These are phyloP conservation scores for Debaryomyces singareniensis DNA, from an alignment of 1,139 yeast genomes.

Conservation along the genomic window DNA sequence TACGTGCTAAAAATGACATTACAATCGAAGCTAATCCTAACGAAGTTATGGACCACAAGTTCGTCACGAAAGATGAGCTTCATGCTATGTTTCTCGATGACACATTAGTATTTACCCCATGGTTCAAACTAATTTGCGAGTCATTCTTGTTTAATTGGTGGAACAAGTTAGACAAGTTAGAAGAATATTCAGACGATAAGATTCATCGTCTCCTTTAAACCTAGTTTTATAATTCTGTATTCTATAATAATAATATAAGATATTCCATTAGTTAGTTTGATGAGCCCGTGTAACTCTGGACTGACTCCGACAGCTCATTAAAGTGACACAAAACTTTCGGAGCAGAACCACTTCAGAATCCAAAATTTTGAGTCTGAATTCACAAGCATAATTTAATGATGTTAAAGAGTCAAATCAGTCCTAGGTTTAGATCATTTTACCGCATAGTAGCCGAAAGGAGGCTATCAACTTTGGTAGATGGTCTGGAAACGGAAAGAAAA, in stretches of 20 bases:
- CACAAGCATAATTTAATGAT: no score
- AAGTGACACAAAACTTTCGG: no score
- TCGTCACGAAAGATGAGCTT: conserved; percentile 64
- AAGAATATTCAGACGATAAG: conserved; percentile 36
- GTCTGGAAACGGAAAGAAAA: conserved; percentile 3
- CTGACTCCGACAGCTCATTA: no score
- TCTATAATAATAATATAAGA: no score
- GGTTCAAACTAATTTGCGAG: conserved; percentile 96
- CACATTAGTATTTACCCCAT: conserved; percentile 75
- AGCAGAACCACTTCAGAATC: no score
- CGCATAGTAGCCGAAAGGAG: no score
- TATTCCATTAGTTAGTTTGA: no score
- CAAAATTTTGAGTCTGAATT: no score
- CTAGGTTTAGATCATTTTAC: no score
- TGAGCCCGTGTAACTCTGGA: no score
- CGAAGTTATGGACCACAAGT: conserved; percentile 78
- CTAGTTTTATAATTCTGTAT: no score
- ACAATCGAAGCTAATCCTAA: conserved; percentile 54
- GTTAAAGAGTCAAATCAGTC: no score
- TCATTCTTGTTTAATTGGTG: conserved; percentile 92
- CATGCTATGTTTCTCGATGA: conserved; percentile 69
- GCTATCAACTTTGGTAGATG: conserved; percentile 1
- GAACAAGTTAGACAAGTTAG: conserved; percentile 59
- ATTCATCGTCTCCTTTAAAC: conserved; percentile 38
- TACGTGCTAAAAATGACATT: conserved; percentile 53